Base-by-base conservation (phyloP, 306 rosid species). In the Prunus mume region DNA sequence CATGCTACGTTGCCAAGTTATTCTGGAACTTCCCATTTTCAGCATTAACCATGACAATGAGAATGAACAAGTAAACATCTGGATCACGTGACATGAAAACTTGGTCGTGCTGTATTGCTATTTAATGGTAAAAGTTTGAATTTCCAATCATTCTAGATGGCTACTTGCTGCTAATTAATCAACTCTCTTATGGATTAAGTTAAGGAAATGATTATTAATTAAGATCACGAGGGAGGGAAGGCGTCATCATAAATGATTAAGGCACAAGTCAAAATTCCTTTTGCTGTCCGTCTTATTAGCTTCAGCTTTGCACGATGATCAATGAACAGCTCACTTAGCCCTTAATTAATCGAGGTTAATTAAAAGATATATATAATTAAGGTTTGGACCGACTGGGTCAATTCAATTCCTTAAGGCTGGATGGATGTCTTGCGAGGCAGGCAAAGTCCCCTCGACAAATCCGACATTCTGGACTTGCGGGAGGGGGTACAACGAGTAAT, bases 381-480 rank as follows among this genome's bases (percentile, higher is more conserved):
- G 22, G 10, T 34, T 65, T 65, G 69, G 47, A 65, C 9, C 25
- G 27, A 65, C 69, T 19, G 49, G 69, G 47, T 65, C 69, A 32
- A 20, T 55, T 55, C 61, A 19, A 3, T 65, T 65, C 17, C 69
- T 65, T 65, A 65, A 34, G 19, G 25, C 49, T 9, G 45, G 25
- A 30, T 19, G 24, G 0, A 24, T 19, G 34, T 7, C 49, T 34
- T 65, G 69, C n/a, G 49, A 34, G 15, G 9, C 25, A 34, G 69
- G 49, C 69, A 10, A 69, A 46, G 8, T n/a, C 47, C 63, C 64
- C 45, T 70, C 41, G 71, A 61, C 81, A 62, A 78, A 60, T 47
- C 62, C 64, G 15, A 69, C 14, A 6, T 17, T 58, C 11, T 32
- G 30, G 49, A 32, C 38, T 32, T 32, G 38, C 5, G 0, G 38